Percentiles rank a stretch among this genome's conserved stretches.
Evolutionary conservation across 2,329 filamentous ascomycete species (phyloP).

Genomic region (Colletotrichum destructivum): DNA sequence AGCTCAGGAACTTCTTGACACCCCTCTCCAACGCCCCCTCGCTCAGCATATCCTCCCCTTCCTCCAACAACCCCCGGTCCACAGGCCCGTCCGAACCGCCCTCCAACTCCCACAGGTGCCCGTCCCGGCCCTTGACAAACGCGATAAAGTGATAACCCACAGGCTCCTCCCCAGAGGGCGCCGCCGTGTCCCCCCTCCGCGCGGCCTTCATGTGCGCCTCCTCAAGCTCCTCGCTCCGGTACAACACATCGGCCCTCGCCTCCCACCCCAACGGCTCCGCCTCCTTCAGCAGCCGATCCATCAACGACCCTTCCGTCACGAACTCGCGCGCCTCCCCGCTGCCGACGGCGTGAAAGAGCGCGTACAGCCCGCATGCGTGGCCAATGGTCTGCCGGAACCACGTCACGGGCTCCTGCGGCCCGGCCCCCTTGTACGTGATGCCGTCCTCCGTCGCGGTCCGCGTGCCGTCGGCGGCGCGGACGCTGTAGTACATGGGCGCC

Average conservation of each 20-base stretch:
- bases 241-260: conserved; percentile 77
- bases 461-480: conserved; percentile 47
- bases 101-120: conserved; percentile 84
- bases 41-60: conserved; percentile 75
- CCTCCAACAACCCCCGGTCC: conserved; percentile 70
- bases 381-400: conserved; percentile 92
- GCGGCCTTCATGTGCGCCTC: conserved; percentile 81
- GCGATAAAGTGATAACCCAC: conserved; percentile 85
- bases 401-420: conserved; percentile 73
- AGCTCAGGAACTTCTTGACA: conserved; percentile 60
- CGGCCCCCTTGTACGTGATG: conserved; percentile 51
- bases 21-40: conserved; percentile 77
- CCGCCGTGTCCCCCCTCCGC: conserved; percentile 75
- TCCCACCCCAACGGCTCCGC: conserved; percentile 75
- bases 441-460: conserved; percentile 43
- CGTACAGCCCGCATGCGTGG: conserved; percentile 86
- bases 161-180: conserved; percentile 73
- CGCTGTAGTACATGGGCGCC: conserved; percentile 63
- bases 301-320: conserved; percentile 67
- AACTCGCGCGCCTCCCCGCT: conserved; percentile 75
- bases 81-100: conserved; percentile 81
- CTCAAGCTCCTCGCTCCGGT: conserved; percentile 79
- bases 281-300: conserved; percentile 72
- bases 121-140: conserved; percentile 79
- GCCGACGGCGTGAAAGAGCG: conserved; percentile 79